Conservation (phyloP, 441 rosid species). For the Melastoma candidum region DNA sequence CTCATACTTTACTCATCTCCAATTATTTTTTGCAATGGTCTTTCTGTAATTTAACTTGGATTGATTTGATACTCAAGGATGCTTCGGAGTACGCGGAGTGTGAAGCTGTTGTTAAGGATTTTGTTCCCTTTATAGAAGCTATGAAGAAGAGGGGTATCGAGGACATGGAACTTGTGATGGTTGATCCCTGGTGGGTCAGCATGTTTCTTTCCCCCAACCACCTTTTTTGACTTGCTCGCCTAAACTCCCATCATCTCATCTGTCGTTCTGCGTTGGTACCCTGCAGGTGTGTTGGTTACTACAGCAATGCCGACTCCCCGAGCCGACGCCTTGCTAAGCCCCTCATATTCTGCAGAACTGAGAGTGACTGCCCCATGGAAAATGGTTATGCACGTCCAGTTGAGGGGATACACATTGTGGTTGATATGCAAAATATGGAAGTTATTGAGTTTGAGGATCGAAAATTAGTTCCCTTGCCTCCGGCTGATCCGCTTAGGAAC, state of each 20-base stretch:
- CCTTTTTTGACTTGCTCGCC: neutral
- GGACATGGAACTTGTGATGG: constrained; percentile 89
- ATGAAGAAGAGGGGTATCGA: constrained; percentile 85
- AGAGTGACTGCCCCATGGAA: constrained; percentile 90
- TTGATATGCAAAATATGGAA: constrained; percentile 84
- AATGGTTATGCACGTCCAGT: constrained; percentile 94
- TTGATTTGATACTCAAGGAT: constrained; percentile 35
- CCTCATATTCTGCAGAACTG: constrained; percentile 76
- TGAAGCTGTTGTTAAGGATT: constrained; percentile 76
- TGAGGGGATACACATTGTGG: constrained; percentile 71
- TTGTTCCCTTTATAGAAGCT: constrained; percentile 71
- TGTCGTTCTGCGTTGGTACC: constrained; percentile 7
- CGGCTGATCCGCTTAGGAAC: constrained; percentile 81
- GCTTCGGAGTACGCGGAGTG: constrained; percentile 84
- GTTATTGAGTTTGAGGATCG: constrained; percentile 80
- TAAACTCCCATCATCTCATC: constrained; percentile 4
- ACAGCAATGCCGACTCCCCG: constrained; percentile 69
- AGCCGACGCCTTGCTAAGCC: constrained; percentile 80
- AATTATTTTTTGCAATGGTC: neutral
- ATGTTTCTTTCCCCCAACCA: neutral
- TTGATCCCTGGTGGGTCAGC: constrained; percentile 60
- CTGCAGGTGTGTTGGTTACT: constrained; percentile 68
- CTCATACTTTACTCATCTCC: no score
- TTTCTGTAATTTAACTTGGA: constrained; percentile 6
- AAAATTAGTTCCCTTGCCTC: constrained; percentile 77